These are phyloP conservation scores for Naganishia sp. DNA, from an alignment of 1,284 basidiomycete genomes.

Conservation along the genomic window DNA sequence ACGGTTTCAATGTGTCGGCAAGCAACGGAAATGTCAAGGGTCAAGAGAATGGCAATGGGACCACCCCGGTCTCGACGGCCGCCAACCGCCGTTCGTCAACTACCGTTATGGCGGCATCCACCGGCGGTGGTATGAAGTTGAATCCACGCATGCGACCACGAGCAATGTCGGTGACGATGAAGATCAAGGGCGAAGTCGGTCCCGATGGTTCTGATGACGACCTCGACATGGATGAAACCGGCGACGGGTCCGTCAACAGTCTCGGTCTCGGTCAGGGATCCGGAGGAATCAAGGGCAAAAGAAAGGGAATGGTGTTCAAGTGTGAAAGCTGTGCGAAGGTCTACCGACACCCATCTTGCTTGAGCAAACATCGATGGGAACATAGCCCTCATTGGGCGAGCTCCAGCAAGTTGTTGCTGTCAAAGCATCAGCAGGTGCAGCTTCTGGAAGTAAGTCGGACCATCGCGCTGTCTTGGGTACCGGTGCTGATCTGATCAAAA, in stretches of 20 bases:
- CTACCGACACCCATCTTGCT: conserved; percentile 89
- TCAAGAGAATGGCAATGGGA: neutral
- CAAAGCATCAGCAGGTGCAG: conserved; percentile 98
- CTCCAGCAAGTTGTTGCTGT: conserved; percentile 87
- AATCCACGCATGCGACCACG: conserved; percentile 32
- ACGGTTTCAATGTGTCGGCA: conserved; percentile 15
- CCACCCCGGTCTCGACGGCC: conserved; percentile 3
- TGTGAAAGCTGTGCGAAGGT: conserved; percentile 93
- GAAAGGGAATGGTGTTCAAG: conserved; percentile 76
- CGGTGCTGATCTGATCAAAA: conserved; percentile 4
- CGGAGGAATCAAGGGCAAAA: conserved; percentile 60
- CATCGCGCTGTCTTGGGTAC: neutral
- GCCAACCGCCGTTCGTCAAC: conserved; percentile 20
- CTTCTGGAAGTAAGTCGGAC: conserved; percentile 72
- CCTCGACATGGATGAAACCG: conserved; percentile 42
- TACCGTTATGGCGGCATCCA: conserved; percentile 18
- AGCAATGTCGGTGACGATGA: conserved; percentile 35
- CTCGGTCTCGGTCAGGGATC: conserved; percentile 48
- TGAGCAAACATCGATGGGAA: conserved; percentile 97
- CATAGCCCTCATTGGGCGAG: conserved; percentile 97
- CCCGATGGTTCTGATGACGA: conserved; percentile 43
- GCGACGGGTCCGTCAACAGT: conserved; percentile 42
- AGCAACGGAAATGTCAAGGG: neutral
- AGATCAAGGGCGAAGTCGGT: conserved; percentile 34
- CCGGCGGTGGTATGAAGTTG: conserved; percentile 24